phyloP scores from a whole-genome alignment of 768 basidiomycete genomes.

The Termitomyces sp. region DNA sequence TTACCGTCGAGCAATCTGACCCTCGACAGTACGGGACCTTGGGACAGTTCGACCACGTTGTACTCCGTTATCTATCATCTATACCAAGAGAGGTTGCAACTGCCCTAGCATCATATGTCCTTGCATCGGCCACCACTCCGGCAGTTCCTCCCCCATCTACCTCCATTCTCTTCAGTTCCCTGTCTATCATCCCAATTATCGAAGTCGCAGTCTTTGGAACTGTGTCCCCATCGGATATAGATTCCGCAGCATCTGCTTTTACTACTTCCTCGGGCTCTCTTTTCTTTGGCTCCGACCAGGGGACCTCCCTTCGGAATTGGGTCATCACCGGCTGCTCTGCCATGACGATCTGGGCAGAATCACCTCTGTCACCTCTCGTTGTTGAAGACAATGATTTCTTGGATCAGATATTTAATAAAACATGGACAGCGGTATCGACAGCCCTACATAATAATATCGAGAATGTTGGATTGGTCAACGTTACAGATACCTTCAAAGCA shows the following conservation, averaged over 20 bases:
- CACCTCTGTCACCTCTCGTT: constrained; percentile 43
- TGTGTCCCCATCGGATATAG: constrained; percentile 44
- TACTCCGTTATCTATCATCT: constrained; percentile 52
- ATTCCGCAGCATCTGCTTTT: constrained; percentile 47
- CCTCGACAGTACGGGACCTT: constrained; percentile 56
- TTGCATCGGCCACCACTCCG: constrained; percentile 26
- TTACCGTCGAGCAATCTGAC: constrained; percentile 33
- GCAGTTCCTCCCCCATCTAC: constrained; percentile 38
- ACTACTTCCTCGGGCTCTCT: constrained; percentile 43
- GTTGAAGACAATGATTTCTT: constrained; percentile 47
- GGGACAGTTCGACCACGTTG: constrained; percentile 50
- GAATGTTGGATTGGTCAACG: constrained; percentile 36
- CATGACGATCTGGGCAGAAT: constrained; percentile 50
- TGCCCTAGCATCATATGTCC: constrained; percentile 47
- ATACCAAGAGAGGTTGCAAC: constrained; percentile 44
- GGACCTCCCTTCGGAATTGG: constrained; percentile 49
- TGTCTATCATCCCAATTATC: constrained; percentile 47
- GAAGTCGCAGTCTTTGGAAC: constrained; percentile 67
- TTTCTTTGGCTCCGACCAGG: constrained; percentile 58
- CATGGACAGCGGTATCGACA: constrained; percentile 43
- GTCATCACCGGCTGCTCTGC: constrained; percentile 38
- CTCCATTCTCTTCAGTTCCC: constrained; percentile 34
- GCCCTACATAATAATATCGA: constrained; percentile 29
- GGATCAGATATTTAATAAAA: constrained; percentile 40
- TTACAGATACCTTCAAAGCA: constrained; percentile 38